Conservation (phyloP, 768 basidiomycete species). For the Sporobolomyces pararoseus region DNA sequence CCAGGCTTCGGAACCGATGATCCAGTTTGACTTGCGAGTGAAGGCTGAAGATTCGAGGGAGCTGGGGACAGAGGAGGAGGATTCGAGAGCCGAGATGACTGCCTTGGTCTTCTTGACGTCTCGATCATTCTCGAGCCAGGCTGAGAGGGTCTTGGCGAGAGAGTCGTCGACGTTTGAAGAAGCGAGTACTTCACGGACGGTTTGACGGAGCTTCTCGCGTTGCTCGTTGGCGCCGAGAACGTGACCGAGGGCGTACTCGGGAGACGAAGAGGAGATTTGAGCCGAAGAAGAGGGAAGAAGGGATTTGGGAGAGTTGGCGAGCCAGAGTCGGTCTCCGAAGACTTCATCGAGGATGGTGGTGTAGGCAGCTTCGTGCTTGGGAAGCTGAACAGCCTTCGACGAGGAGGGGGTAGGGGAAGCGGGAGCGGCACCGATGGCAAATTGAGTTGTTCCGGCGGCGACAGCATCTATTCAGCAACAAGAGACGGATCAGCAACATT, state of each 20-base stretch:
- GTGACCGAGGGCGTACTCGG: constrained; percentile 89
- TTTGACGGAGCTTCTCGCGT: constrained; percentile 63
- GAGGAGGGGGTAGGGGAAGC: constrained; percentile 51
- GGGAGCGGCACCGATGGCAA: constrained; percentile 53
- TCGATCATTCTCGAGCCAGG: constrained; percentile 65
- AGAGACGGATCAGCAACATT: no score
- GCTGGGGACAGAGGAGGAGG: constrained; percentile 50
- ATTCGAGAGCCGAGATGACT: constrained; percentile 29
- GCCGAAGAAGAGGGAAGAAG: constrained; percentile 52
- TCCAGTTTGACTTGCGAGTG: constrained; percentile 76
- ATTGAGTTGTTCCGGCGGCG: constrained; percentile 45
- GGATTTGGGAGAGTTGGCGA: constrained; percentile 76
- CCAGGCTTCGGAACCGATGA: constrained; percentile 97
- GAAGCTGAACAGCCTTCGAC: constrained; percentile 57
- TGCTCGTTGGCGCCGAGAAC: constrained; percentile 76
- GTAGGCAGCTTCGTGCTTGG: constrained; percentile 85
- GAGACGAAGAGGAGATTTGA: constrained; percentile 65
- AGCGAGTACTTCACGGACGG: constrained; percentile 63
- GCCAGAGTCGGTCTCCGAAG: constrained; percentile 71
- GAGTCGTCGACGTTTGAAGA: constrained; percentile 50
- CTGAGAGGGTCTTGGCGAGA: constrained; percentile 55
- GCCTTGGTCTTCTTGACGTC: constrained; percentile 42
- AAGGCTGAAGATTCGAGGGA: constrained; percentile 62
- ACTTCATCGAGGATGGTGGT: constrained; percentile 79
- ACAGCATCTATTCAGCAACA: constrained; percentile 28